Base-by-base conservation (phyloP, 2,329 filamentous ascomycete genomes). In the Trichoderma sp. region DNA sequence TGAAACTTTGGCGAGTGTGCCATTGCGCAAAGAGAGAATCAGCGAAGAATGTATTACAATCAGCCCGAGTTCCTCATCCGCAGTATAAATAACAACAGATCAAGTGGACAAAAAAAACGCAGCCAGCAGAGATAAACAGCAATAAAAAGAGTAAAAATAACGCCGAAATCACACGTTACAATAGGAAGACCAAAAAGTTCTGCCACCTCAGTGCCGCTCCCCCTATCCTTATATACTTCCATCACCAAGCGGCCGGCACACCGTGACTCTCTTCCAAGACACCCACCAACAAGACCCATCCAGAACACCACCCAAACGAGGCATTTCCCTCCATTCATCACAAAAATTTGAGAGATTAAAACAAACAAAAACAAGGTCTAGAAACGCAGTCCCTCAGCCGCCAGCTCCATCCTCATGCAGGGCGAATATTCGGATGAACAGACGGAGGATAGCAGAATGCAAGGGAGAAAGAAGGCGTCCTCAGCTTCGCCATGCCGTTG, bases 1-100 rank as follows among this genome's bases (percentile, higher is more conserved):
- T 68, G 67, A 29, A 65, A 65, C 19, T 61, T 60, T 4, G 53
- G 35, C 22, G 52, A 39, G 17, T 67, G 57, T 17, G 67, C 22
- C 64, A 69, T 69, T 50, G 29, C 10, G 7, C 48, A 12, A 13
- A 29, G n/a, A 48, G 4, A 13, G 5, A 13, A 13, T 48, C 22
- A 3, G 1, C 12, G 8, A 45, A 22, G n/a, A 2, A 19, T 15
- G n/a, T 19, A 4, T 17, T 35, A 32, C 17, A 48, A n/a, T 34
- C 34, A 8, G 17, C 6, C 6, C 27, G 34, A 48, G 12, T 32
- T 25, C 39, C n/a, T 57, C 53, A 37, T 37, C 12, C 6, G 10
- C 37, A 22, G 22, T 19, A 32, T 39, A 13, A 39, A 17, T 13
- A 9, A 32, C 13, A 19, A n/a, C 27, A 19, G 10, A 22, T 15